Evolutionary conservation across 192 early-diverging fungal species (phyloP), one percentile per base, ranked within the genome.

Genomic region (Umbelopsis isabellina): DNA sequence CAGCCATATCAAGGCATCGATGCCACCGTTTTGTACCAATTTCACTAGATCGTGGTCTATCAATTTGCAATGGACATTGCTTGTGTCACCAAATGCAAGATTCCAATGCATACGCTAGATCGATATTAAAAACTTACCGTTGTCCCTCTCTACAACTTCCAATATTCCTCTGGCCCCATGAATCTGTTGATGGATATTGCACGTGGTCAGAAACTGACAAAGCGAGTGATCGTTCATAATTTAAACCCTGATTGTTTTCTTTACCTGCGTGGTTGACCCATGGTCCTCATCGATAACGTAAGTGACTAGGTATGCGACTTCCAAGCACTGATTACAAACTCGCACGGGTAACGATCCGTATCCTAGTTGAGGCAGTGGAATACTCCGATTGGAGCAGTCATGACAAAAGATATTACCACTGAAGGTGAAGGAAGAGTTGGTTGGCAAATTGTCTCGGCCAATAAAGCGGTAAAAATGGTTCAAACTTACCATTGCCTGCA

Each of bases 341-440:
- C 86, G 71, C 21, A 82, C 84, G 12, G 86, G 84, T 53, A 78
- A 83, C 5, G 77, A 71, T 2, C 72, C 79, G 51, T 85, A 84
- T 15, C 86, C 86, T 41, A 87, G 55, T 35, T 85, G 86, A 33
- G 86, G 84, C 27, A 87, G 65, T 9, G 84, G 77, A 66, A 85
- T 79, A 58, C 76, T 85, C 41, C 79, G 67, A 6, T 81, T 77
- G 55, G 84, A 81, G 51, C 84, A 85, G 35, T 84, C 82, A 27
- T 87, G 83, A 55, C 86, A 87, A 58, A 85, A 81, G 25, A 87
- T 82, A 49, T 82, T 82, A 2, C 86, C 86, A 72, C 86, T 87
- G 72, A 20, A 49, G 18, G 8, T 23, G 25, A 37, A 46, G 65
- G 13, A 51, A 49, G 11, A 21, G 68, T 18, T 58, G 46, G 3